Percentiles rank a stretch among this genome's conserved stretches.
These are phyloP conservation scores for Mycena vitilis DNA, from an alignment of 768 basidiomycete genomes.

Conservation along the genomic window DNA sequence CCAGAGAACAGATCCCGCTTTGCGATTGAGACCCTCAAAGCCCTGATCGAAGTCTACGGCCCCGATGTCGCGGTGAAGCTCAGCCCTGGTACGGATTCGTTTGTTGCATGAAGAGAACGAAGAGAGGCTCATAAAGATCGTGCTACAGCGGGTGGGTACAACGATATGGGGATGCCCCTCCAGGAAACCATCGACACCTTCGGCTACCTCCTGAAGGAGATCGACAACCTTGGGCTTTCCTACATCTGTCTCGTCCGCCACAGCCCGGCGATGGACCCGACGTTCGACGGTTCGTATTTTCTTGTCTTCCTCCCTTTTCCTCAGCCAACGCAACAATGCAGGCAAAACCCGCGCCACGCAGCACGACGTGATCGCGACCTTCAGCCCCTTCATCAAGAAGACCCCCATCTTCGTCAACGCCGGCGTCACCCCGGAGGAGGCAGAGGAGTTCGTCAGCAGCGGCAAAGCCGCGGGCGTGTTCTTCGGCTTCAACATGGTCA, in stretches of 20 bases:
- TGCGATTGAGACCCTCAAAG: slow-evolving; percentile 47
- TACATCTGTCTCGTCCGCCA: slow-evolving; percentile 50
- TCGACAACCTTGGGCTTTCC: slow-evolving; percentile 35
- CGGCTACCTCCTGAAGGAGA: slow-evolving; percentile 38
- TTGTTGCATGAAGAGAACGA: neutral
- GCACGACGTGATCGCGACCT: slow-evolving; percentile 55
- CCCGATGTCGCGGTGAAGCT: slow-evolving; percentile 46
- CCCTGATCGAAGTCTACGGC: slow-evolving; percentile 45
- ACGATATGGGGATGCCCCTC: slow-evolving; percentile 38
- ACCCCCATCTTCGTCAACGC: slow-evolving; percentile 53
- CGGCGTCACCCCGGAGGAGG: slow-evolving; percentile 51
- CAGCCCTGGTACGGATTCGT: slow-evolving; percentile 41
- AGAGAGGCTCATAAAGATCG: neutral
- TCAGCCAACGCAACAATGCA: slow-evolving; percentile 18
- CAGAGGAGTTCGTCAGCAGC: slow-evolving; percentile 47
- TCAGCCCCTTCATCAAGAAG: slow-evolving; percentile 49
- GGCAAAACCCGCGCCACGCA: slow-evolving; percentile 49
- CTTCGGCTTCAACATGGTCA: slow-evolving; percentile 52
- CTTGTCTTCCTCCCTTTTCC: neutral
- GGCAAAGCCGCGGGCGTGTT: slow-evolving; percentile 51
- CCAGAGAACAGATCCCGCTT: slow-evolving; percentile 55
- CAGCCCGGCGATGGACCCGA: slow-evolving; percentile 37
- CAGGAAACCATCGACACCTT: slow-evolving; percentile 40
- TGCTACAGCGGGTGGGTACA: slow-evolving; percentile 13
- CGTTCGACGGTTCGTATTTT: slow-evolving; percentile 45